phyloP scores from a whole-genome alignment of 768 basidiomycete species.

The Kwoniella dendrophila region DNA sequence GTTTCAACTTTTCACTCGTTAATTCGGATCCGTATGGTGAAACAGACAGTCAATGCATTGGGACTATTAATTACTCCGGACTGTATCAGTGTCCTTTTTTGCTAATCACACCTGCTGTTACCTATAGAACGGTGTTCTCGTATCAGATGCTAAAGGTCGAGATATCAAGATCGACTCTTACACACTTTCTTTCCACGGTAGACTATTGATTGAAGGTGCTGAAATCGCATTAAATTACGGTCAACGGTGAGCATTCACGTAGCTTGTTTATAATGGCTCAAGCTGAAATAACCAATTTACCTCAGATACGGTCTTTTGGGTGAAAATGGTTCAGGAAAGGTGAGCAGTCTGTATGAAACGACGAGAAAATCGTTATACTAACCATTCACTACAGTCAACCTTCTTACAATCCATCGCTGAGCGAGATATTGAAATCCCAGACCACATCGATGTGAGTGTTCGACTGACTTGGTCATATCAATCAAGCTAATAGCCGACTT shows the following conservation, averaged over 20 bases:
- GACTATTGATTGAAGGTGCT: constrained; percentile 63
- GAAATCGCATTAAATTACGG: constrained; percentile 58
- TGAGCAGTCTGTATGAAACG: constrained; percentile 50
- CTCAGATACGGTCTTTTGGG: constrained; percentile 83
- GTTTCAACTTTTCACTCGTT: constrained; percentile 8
- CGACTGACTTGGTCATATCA: neutral
- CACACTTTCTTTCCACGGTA: constrained; percentile 95
- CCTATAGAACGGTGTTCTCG: constrained; percentile 78
- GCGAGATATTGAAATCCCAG: constrained; percentile 90
- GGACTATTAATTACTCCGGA: no score
- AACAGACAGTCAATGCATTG: no score
- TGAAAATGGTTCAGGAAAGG: constrained; percentile 99
- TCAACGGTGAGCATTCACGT: constrained; percentile 42
- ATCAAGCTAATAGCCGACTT: neutral
- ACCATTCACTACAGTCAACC: constrained; percentile 67
- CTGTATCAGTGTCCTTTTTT: neutral
- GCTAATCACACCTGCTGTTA: neutral
- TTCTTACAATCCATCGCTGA: constrained; percentile 94
- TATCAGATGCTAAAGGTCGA: constrained; percentile 86
- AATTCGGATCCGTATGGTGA: no score
- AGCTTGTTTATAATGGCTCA: neutral
- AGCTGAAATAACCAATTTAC: neutral
- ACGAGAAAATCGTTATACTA: neutral
- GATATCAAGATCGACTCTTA: constrained; percentile 97
- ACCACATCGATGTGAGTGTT: constrained; percentile 77